phyloP scores from a whole-genome alignment of 352 stramenopile species.

The Pythium rishiriense region DNA sequence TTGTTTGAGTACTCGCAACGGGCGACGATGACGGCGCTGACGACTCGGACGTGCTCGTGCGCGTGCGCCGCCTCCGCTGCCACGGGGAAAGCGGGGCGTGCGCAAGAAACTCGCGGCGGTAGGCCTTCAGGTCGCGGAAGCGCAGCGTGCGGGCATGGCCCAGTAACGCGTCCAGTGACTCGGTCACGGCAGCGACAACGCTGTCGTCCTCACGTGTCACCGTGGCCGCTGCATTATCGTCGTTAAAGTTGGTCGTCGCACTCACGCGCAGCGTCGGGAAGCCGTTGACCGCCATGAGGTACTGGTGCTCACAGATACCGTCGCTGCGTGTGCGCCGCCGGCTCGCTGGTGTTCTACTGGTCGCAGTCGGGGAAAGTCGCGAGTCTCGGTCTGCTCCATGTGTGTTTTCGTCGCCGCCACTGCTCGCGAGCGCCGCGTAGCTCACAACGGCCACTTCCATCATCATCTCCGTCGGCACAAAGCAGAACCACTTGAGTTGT shows the following conservation, averaged over 20 bases:
- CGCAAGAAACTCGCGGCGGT: conserved; percentile 33
- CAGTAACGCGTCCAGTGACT: conserved; percentile 24
- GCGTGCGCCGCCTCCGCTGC: conserved; percentile 27
- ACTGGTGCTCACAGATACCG: conserved; percentile 33
- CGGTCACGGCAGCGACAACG: conserved; percentile 20
- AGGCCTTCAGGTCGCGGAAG: conserved; percentile 38
- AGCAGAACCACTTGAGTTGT: conserved; percentile 36
- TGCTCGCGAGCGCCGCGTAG: conserved; percentile 22
- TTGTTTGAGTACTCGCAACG: background rate
- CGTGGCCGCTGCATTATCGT: conserved; percentile 2
- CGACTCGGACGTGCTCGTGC: conserved; percentile 15
- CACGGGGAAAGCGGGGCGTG: conserved; percentile 39
- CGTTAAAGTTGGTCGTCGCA: conserved; percentile 13
- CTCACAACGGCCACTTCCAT: conserved; percentile 42
- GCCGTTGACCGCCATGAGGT: conserved; percentile 45
- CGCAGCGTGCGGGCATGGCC: conserved; percentile 19
- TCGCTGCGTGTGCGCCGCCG: conserved; percentile 25
- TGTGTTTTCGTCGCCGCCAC: background rate
- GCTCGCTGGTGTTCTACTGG: background rate
- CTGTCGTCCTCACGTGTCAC: background rate
- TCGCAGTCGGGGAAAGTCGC: no score
- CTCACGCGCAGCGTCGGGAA: conserved; percentile 37
- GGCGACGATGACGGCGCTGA: conserved; percentile 5
- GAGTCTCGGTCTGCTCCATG: background rate
- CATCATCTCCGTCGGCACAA: conserved; percentile 38